Evolutionary conservation across 441 rosid genomes (phyloP), one percentile per base, ranked within the genome.

Genomic region (Adansonia gregorii): DNA sequence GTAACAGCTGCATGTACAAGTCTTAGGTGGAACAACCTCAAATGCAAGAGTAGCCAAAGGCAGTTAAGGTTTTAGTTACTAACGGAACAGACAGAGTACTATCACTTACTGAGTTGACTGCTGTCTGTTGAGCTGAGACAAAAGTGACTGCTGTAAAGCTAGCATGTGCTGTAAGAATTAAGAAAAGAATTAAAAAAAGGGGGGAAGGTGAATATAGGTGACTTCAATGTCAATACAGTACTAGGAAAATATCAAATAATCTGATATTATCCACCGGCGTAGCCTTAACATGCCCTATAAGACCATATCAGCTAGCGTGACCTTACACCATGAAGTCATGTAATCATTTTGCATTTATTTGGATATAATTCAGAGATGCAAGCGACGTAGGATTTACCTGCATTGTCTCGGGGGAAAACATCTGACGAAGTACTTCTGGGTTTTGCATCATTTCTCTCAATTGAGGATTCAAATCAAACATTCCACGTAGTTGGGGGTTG

Each of bases 401-500:
- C 85, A 90, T 87, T 76, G 84, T 86, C 87, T 88, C 94, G 0
- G 92, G 94, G 39, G 89, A 86, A 75, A 89, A 88, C 78, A 90
- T 81, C 83, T 87, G 94, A 65, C 92, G 94, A 73, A 87, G 84
- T 79, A 88, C 82, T 78, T 90, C 94, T 35, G 92, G 94, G 76
- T 90, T 90, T 83, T 90, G 94, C 91, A 87, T 82, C 92, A 90
- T 90, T 81, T 90, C 94, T 82, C 94, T 87, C 86, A 88, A 31
- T 82, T 90, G 94, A 79, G 92, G 92, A 81, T 90, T 90, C 76
- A 78, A 55, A 78, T 88, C 90, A 58, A 86, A 78, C 89, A 90
- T 83, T 77, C 70, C 79, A 64, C 88, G 89, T 69, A 90, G 86
- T 81, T 89, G 97, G 65, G 94, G 94, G 78, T 88, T 88, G 76